phyloP scores from a whole-genome alignment of 1,284 basidiomycete species.

The Chalciporus piperatoides region DNA sequence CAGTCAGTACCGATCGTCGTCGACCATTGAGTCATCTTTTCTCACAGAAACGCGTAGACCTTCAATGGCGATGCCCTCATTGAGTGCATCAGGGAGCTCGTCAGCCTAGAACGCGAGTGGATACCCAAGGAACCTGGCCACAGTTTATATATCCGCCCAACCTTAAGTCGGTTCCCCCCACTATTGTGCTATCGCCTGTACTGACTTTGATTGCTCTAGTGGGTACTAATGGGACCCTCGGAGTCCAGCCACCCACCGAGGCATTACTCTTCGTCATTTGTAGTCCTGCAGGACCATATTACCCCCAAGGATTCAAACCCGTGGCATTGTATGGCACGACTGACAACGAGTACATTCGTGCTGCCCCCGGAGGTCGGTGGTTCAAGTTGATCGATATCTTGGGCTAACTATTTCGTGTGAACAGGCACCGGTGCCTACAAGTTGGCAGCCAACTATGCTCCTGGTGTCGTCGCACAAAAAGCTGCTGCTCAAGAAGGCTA shows the following conservation, averaged over 20 bases:
- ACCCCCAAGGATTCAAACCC: constrained; percentile 93
- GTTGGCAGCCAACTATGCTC: constrained; percentile 89
- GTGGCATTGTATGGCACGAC: constrained; percentile 91
- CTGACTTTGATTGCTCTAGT: constrained; percentile 46
- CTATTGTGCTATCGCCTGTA: not conserved
- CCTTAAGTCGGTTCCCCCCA: constrained; percentile 52
- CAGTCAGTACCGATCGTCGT: constrained; percentile 46
- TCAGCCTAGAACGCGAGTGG: constrained; percentile 88
- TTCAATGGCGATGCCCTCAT: constrained; percentile 82
- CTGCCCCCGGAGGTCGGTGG: constrained; percentile 80
- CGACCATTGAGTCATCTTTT: constrained; percentile 1
- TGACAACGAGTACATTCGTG: constrained; percentile 71
- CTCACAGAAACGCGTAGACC: constrained; percentile 41
- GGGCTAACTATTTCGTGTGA: constrained; percentile 8
- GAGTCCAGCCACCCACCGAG: constrained; percentile 84
- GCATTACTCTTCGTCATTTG: constrained; percentile 95
- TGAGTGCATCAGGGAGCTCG: constrained; percentile 86
- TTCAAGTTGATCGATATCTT: not conserved
- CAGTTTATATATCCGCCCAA: constrained; percentile 88
- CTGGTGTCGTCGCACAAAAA: constrained; percentile 86
- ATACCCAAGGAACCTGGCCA: constrained; percentile 88
- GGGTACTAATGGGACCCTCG: constrained; percentile 86
- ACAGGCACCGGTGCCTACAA: constrained; percentile 87
- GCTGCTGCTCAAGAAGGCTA: constrained; percentile 84
- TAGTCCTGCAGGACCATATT: constrained; percentile 94